These are phyloP conservation scores for Dittrichia graveolens DNA, from an alignment of 129 eudicot genomes.

Conservation along the genomic window DNA sequence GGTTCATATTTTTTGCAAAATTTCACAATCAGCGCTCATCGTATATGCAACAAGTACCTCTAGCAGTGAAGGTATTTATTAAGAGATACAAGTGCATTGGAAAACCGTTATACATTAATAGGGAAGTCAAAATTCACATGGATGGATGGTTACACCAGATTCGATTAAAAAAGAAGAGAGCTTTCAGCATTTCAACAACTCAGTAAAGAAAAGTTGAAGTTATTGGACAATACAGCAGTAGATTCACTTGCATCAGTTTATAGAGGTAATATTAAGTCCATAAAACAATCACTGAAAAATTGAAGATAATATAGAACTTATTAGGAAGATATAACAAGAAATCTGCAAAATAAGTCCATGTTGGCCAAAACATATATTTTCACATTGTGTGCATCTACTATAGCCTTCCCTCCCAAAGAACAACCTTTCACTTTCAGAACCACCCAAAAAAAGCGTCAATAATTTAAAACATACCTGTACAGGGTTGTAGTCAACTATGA, in stretches of 20 bases:
- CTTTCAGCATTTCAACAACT: not conserved
- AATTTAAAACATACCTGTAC: conserved; percentile 55
- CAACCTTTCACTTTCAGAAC: not conserved
- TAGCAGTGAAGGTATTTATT: no score
- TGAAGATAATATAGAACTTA: not conserved
- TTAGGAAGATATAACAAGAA: no score
- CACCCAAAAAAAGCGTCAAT: not conserved
- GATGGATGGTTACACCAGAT: no score
- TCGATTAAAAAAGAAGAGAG: not conserved
- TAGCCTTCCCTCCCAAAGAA: no score
- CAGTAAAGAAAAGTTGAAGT: not conserved
- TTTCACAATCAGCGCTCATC: not conserved
- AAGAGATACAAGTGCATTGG: no score
- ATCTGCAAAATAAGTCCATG: no score
- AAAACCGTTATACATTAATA: no score
- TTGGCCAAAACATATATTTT: no score
- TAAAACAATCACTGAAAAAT: not conserved
- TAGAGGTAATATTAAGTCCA: not conserved
- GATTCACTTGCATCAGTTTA: conserved; percentile 13
- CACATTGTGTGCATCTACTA: no score
- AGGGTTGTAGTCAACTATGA: conserved; percentile 71
- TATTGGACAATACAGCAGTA: conserved; percentile 8
- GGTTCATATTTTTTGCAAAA: not conserved
- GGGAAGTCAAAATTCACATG: no score
- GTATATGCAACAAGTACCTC: no score